Evolutionary conservation across 345 rosid species (phyloP), one percentile per base, ranked within the genome.

Genomic region (Heritiera littoralis): DNA sequence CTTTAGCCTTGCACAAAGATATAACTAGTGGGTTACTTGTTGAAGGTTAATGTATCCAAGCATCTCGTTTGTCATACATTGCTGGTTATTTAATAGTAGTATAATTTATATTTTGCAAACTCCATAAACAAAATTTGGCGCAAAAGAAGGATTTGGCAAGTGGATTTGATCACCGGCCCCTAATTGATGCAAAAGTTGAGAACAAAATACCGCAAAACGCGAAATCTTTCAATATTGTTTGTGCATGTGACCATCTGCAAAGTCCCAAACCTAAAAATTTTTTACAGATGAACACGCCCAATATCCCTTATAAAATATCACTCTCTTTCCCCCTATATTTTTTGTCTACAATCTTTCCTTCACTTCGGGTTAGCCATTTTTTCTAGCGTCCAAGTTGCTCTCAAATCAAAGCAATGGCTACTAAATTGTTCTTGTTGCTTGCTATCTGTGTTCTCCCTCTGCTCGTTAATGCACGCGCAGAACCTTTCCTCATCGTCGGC

Each of bases 401-500:
- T 6, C 45, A 61, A 60, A 52, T 41, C 80, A 55, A 67, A 43
- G 18, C 68, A 28, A 89, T 87, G 89, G 82, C 85, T 54, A 72
- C 65, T 8, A 49, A 23, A 69, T 52, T 79, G 72, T 32, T 79
- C 12, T 11, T 83, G 66, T 18, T 85, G 60, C 76, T 88, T 17
- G 85, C 83, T 1, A 35, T 81, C 14, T 81, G 79, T 45, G 76
- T 85, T 56, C 80, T 86, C n/a, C 85, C 87, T 9, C 63, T 66
- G n/a, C 63, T 83, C 1, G 84, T 79, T 11, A 75, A 32, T 11
- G 82, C 85, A 1, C 3, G 54, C 15, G 17, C 64, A 2, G 5
- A 28, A 32, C 85, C 91, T 18, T 92, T 92, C 77, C 48, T 63
- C 11, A 81, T 95, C 67, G 72, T 23, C 5, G 93, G 97, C 73